These are phyloP conservation scores for Acacia pycnantha DNA, from an alignment of 331 rosid species.

Conservation along the genomic window DNA sequence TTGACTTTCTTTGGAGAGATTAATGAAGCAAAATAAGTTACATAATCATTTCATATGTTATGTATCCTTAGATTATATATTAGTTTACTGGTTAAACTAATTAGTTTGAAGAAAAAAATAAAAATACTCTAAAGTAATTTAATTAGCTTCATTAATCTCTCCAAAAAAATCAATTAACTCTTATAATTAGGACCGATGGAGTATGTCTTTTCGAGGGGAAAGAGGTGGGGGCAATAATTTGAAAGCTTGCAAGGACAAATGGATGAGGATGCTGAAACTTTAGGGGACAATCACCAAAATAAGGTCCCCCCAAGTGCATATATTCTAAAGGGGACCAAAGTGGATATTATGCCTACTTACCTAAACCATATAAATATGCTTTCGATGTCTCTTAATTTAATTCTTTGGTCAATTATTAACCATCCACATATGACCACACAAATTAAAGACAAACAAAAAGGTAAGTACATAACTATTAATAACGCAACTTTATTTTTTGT, in stretches of 20 bases:
- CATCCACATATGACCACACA: not conserved
- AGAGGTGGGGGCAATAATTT: not conserved
- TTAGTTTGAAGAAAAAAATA: too few species aligned
- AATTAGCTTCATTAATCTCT: too few species aligned
- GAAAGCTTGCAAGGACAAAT: not conserved
- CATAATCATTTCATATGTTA: too few species aligned
- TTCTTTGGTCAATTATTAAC: not conserved
- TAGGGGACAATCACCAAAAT: not conserved
- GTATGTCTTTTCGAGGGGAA: not conserved
- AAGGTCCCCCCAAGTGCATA: not conserved
- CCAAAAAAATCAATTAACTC: too few species aligned
- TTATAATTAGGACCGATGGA: too few species aligned
- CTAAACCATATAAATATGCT: not conserved
- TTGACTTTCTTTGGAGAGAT: too few species aligned
- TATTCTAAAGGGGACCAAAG: not conserved
- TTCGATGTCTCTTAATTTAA: not conserved
- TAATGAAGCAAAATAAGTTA: too few species aligned
- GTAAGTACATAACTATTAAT: not conserved
- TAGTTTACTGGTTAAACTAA: too few species aligned
- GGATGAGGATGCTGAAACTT: not conserved
- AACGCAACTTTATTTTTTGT: not conserved
- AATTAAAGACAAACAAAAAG: not conserved
- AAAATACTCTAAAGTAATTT: too few species aligned
- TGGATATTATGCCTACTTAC: not conserved
- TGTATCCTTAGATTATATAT: too few species aligned